These are phyloP conservation scores for Tolypocladium nubicola DNA, from an alignment of 2,329 filamentous ascomycete species.

Conservation along the genomic window DNA sequence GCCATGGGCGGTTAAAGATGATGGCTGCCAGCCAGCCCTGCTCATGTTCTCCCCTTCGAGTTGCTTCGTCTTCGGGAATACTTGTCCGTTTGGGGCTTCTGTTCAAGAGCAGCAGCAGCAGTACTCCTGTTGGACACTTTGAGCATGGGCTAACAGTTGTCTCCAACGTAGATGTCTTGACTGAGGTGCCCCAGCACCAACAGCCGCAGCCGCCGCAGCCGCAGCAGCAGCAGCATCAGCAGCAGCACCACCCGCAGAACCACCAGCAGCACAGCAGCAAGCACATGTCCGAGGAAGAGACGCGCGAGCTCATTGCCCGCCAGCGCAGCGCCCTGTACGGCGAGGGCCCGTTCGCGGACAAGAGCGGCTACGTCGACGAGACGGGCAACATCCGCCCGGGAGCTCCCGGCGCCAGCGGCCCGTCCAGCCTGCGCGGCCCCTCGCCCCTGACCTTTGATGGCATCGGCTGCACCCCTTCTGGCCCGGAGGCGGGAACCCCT, in stretches of 20 bases:
- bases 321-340: constrained; percentile 93
- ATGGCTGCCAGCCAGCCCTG: constrained; percentile 4
- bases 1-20: constrained; percentile 9
- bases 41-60: constrained; percentile 1
- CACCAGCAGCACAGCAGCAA: constrained; percentile 40
- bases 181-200: constrained; percentile 26
- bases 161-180: constrained; percentile 37
- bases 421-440: constrained; percentile 57
- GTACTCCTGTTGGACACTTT: constrained; percentile 10
- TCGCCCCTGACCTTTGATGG: constrained; percentile 73
- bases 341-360: constrained; percentile 59
- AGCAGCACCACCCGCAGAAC: background rate
- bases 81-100: constrained; percentile 3
- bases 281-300: constrained; percentile 89
- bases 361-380: constrained; percentile 58
- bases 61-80: background rate
- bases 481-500: constrained; percentile 26
- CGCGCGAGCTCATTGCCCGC: constrained; percentile 88
- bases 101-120: background rate
- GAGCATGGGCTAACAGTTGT: constrained; percentile 25
- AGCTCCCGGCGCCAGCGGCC: constrained; percentile 54
- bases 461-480: constrained; percentile 29
- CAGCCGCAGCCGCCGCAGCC: background rate
- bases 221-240: background rate
- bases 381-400: constrained; percentile 51